Conservation (phyloP, 495 filamentous ascomycete species). For the Penicillium flavigenum region DNA sequence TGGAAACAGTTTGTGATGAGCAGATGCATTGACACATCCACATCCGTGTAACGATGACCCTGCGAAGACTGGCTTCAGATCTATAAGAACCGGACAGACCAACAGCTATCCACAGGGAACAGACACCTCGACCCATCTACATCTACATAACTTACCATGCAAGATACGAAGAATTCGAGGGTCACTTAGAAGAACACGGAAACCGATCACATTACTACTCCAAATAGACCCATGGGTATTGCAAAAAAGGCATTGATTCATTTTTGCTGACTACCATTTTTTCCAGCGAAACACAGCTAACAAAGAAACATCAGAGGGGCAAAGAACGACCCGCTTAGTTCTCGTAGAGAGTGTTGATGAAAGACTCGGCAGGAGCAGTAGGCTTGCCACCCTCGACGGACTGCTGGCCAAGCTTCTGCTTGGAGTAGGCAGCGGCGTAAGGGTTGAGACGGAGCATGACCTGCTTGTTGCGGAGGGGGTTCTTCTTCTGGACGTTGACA, state of each 20-base stretch:
- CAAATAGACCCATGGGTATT: constrained; percentile 32
- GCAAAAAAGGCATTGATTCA: constrained; percentile 39
- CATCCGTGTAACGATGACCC: neutral
- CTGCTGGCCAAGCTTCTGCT: constrained; percentile 73
- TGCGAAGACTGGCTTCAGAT: neutral
- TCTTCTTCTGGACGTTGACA: constrained; percentile 94
- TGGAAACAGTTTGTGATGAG: neutral
- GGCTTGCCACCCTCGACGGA: constrained; percentile 57
- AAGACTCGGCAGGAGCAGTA: constrained; percentile 45
- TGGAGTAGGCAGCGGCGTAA: constrained; percentile 82
- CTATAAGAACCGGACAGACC: neutral
- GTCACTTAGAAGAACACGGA: constrained; percentile 21
- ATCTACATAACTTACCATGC: constrained; percentile 17
- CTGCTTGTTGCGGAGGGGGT: constrained; percentile 97
- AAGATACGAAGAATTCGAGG: constrained; percentile 8
- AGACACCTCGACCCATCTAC: constrained; percentile 3
- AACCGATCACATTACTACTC: constrained; percentile 39
- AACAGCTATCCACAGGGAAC: too few species aligned
- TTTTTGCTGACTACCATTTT: constrained; percentile 36
- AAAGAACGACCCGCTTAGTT: constrained; percentile 40
- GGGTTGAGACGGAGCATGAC: constrained; percentile 95
- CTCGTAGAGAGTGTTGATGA: constrained; percentile 54
- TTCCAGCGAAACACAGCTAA: constrained; percentile 25
- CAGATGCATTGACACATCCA: neutral
- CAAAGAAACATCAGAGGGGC: constrained; percentile 19